Base-by-base conservation (phyloP, 1,284 basidiomycete species). In the Omphalotus olearius region DNA sequence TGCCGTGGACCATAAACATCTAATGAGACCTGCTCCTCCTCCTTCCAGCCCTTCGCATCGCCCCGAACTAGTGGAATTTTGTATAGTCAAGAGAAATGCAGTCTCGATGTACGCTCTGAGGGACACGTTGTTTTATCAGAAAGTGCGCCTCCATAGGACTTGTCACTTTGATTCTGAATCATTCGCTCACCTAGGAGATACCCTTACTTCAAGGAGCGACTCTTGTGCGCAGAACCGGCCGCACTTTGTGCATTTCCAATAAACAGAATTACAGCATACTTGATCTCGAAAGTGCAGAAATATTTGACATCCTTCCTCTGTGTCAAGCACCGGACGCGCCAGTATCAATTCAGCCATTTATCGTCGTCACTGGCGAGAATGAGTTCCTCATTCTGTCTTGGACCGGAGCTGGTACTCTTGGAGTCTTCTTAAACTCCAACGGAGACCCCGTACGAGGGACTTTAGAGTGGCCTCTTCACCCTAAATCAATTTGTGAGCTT, bases 371-470 rank as follows among this genome's bases (percentile, higher is more conserved):
- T 36, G 78, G 79, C 28, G 79, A 81, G 41, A 80, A 80, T 59
- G 93, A 96, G 66, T 96, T 93, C 57, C 73, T 91, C 42, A 71
- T 90, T 16, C 68, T 85, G n/a, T 87, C 83, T 1, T 87, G 82
- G 81, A 91, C 83, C 0, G 92, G 90, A 6, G 67, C 72, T 4
- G 82, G 76, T 52, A 88, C 90, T 0, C 73, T 96, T 50, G 93
- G 93, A 0, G 70, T 96, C 1, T 96, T 97, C 63, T 75, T 96
- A 56, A 91, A 80, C 23, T 82, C 83, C 0, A 79, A 83, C 10
- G 93, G 92, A 1, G 92, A 95, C 65, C 92, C 93, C 10, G 87
- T 92, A 7, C 78, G 93, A 41, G 92, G 92, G 1, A 94, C 93
- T 2, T 70, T 96, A 30, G 82, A 93, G 63, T 96, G 91, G 91